A percentile compares a stretch with the other conserved stretches of the same genome.
phyloP scores from a whole-genome alignment of 78 protist genomes.

The Neovahlkampfia damariscottae region DNA sequence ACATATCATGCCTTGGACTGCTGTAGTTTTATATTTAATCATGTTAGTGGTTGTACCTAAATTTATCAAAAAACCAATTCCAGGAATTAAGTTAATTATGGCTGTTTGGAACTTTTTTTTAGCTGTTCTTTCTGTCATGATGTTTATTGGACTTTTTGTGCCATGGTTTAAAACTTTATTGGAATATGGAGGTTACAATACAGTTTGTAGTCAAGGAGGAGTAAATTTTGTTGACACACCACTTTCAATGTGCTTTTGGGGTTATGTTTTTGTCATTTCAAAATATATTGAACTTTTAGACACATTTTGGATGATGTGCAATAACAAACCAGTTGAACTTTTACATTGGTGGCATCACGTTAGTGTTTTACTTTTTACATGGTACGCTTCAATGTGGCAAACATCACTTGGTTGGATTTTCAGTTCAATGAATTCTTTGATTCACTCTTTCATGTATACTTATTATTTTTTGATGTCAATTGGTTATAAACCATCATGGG shows the following conservation, averaged over 20 bases:
- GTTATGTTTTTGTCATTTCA: constrained; percentile 10
- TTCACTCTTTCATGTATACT: constrained; percentile 20
- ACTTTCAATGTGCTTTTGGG: constrained; percentile 11
- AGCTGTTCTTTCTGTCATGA: neutral
- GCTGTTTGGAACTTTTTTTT: neutral
- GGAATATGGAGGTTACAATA: neutral
- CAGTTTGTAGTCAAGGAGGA: neutral
- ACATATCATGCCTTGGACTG: no score
- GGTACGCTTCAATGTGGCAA: neutral
- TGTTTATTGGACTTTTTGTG: neutral
- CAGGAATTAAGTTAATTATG: no score
- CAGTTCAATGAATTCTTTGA: constrained; percentile 8
- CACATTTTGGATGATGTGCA: neutral
- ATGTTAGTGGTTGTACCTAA: no score
- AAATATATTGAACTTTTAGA: constrained; percentile 14
- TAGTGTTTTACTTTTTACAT: constrained; percentile 1
- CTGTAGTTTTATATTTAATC: no score
- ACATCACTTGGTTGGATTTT: constrained; percentile 3
- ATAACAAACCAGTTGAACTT: neutral
- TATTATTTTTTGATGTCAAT: neutral
- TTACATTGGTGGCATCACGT: constrained; percentile 19
- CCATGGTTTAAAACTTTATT: neutral
- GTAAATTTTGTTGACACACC: neutral
- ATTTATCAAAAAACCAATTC: no score
- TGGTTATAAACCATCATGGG: neutral